Evolutionary conservation across 108 stramenopile genomes (phyloP).

Genomic region (Cyclotella sp.): DNA sequence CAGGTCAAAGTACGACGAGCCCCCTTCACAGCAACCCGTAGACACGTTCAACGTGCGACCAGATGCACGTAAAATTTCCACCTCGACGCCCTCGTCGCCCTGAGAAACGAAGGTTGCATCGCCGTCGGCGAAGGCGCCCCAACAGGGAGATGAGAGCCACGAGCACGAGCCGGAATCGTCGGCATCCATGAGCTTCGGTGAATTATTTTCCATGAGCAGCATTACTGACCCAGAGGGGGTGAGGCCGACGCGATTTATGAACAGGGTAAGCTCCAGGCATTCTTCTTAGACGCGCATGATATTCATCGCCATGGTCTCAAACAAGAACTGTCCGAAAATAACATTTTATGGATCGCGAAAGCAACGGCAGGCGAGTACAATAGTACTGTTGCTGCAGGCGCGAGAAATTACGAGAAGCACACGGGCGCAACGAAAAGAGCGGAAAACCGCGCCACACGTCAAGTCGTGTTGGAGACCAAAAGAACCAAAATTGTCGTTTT

Average conservation of each 20-base stretch:
- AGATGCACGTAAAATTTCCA: background rate
- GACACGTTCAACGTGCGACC: background rate
- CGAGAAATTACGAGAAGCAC: too few relatives aligned
- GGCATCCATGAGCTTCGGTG: background rate
- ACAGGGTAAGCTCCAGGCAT: too few relatives aligned
- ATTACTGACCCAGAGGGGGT: background rate
- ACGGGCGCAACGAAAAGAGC: too few relatives aligned
- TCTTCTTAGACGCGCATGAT: too few relatives aligned
- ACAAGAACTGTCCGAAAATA: too few relatives aligned
- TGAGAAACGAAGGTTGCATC: background rate
- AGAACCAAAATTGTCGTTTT: too few relatives aligned
- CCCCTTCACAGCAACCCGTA: background rate
- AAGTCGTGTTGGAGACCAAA: too few relatives aligned
- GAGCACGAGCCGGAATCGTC: background rate
- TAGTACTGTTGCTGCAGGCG: too few relatives aligned
- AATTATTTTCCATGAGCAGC: background rate
- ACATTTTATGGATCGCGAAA: too few relatives aligned
- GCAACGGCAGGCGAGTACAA: too few relatives aligned
- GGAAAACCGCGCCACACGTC: too few relatives aligned
- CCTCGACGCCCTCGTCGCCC: background rate
- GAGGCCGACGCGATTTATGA: background rate
- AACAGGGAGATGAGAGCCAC: slow-evolving; percentile 1
- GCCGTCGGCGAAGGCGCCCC: background rate
- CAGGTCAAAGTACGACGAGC: background rate
- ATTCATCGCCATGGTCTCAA: too few relatives aligned